Evolutionary conservation across 805 yeast species (phyloP), one percentile per base, ranked within the genome.

Genomic region (Zygotorulaspora sp.): DNA sequence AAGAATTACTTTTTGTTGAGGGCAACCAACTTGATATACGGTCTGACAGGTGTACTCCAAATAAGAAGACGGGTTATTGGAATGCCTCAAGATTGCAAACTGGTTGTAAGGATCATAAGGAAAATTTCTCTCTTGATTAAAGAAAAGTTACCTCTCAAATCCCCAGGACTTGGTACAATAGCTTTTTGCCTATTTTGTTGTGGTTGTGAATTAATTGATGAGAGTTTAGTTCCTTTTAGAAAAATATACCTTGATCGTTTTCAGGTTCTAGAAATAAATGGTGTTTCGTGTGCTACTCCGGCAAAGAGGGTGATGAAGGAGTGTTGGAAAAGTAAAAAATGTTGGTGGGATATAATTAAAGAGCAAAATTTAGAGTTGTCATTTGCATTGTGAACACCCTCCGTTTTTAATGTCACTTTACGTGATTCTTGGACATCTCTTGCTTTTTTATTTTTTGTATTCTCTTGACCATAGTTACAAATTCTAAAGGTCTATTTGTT

Each of bases 61-160:
- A 53, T 80, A 13, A 77, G 77, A 49, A 57, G 84, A 43, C 62
- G 86, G 28, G 78, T 77, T 1, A 54, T 80, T n/a, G 54, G 60
- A 26, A 52, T 79, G 3, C 74, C 80, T 0, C 56, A 71, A 20
- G 59, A 61, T 4, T 72, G 80, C 13, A 47, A 55, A 2, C 34
- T 77, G 3, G 70, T 80, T 10, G 80, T 5, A n/a, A 24, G 30
- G 20, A 19, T 44, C 8, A 32, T 44, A 8, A 21, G 23, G 8
- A 28, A 35, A 16, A 41, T 44, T 6, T 39, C 46, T 9, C 21
- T 31, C 1, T 10, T 50, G 8, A 31, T 50, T 9, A 40, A 38
- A 17, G 36, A 24, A 10, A 31, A 27, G 13, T 35, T 50, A 1
- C 41, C 47, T 1, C 24, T 41, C 2, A 30, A 32, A 10, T 36